Base-by-base conservation (phyloP, 106 monocot species). In the Dioscorea alata region DNA sequence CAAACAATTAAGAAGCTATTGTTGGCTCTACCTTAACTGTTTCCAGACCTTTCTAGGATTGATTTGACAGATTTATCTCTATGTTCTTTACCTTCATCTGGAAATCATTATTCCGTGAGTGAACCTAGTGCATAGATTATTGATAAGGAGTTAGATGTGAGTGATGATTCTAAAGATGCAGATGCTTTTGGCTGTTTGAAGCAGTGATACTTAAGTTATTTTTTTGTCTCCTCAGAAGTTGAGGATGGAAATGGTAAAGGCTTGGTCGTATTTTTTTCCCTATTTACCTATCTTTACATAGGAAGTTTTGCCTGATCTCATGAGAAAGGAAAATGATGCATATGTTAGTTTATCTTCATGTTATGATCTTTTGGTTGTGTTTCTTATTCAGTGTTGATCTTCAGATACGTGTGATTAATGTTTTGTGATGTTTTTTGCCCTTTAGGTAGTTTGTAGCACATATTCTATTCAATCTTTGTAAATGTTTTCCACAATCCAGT, bases 101-200 rank as follows among this genome's bases (percentile, higher is more conserved):
- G 73, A 23, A 74, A 78, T 50, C n/a, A 50, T 56, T 64, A 50
- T 52, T 70, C 76, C 25, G 10, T 64, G 19, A 19, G 12, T 80
- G 82, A 74, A 63, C 7, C 28, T 32, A 74, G 33, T n/a, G 12
- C 64, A 6, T 74, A 52, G 34, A 77, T 90, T 51, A 72, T 90
- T 71, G 94, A 94, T 65, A 71, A 88, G 66, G 94, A 94, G 60
- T 82, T 94, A 63, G 90, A 94, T 75, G 70, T 59, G 9, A 76
- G 72, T 70, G 75, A 79, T 70, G 70, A 66, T 72, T 81, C 81
- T 35, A 81, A 57, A 23, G 87, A 88, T 67, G 33, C 72, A 13
- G 85, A 91, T 77, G 20, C 61, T 76, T 76, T 58, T 80, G 33
- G 51, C 22, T 64, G 35, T 64, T 59, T 33, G 60, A 70, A 75